Evolutionary conservation across 164 flowering plant genomes (phyloP).

Genomic region (Buxus sempervirens): DNA sequence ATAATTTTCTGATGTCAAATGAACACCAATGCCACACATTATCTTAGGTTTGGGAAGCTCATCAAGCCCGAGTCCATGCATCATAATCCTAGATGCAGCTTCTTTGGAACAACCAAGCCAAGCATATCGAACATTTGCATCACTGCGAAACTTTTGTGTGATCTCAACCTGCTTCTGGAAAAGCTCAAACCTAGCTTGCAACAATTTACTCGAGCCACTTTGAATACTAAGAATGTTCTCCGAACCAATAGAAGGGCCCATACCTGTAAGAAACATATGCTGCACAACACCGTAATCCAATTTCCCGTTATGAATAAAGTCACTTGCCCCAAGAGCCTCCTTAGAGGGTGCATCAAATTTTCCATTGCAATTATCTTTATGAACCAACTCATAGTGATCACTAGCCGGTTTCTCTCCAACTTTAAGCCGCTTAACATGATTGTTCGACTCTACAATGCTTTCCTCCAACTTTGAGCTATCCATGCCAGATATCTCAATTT

Average conservation of each 20-base stretch:
- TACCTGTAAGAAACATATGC: constrained; percentile 40
- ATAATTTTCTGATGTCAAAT: constrained; percentile 52
- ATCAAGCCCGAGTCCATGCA: constrained; percentile 56
- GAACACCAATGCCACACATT: constrained; percentile 64
- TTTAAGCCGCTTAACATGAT: constrained; percentile 33
- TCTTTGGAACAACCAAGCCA: constrained; percentile 74
- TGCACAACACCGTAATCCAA: constrained; percentile 34
- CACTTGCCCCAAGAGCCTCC: constrained; percentile 30
- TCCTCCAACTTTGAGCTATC: constrained; percentile 38
- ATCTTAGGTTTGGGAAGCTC: constrained; percentile 31
- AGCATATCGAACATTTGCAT: constrained; percentile 75
- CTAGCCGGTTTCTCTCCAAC: constrained; percentile 28
- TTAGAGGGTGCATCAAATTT: constrained; percentile 19
- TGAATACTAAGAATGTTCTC: constrained; percentile 38
- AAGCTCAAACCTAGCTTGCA: constrained; percentile 46
- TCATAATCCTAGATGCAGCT: constrained; percentile 40
- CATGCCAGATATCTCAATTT: constrained; percentile 55
- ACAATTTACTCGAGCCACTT: constrained; percentile 25
- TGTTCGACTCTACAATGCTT: constrained; percentile 55
- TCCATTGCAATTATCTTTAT: constrained; percentile 21
- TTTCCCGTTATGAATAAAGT: constrained; percentile 15
- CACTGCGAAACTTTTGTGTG: constrained; percentile 53
- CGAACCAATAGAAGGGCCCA: constrained; percentile 26
- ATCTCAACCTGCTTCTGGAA: constrained; percentile 78
- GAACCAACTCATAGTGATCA: constrained; percentile 20